phyloP scores from a whole-genome alignment of 805 yeast genomes.

The Ogataea kodamae region DNA sequence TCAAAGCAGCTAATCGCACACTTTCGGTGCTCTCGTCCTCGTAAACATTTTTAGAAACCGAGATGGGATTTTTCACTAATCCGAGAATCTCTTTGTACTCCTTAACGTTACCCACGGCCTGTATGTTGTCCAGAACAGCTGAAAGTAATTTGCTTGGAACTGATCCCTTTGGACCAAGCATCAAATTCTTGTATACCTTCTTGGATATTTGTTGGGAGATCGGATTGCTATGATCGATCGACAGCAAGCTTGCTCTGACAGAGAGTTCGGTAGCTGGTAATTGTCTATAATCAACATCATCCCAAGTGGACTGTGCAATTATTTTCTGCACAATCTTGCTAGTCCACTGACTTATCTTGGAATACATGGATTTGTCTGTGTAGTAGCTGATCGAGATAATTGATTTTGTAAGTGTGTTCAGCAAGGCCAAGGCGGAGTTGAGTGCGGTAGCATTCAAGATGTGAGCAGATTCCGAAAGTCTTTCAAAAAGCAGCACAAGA shows the following conservation, averaged over 20 bases:
- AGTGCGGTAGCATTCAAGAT: constrained; percentile 34
- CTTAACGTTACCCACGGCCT: constrained; percentile 32
- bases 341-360: constrained; percentile 14
- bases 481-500: constrained; percentile 32
- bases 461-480: constrained; percentile 25
- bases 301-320: constrained; percentile 38
- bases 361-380: constrained; percentile 15
- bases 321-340: constrained; percentile 18
- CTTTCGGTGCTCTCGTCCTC: constrained; percentile 28
- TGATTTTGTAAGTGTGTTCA: constrained; percentile 33
- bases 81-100: constrained; percentile 60
- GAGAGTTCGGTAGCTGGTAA: constrained; percentile 38
- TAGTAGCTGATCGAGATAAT: constrained; percentile 22
- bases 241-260: constrained; percentile 41
- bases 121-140: constrained; percentile 35
- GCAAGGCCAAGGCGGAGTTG: constrained; percentile 34
- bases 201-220: constrained; percentile 35
- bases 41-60: constrained; percentile 38
- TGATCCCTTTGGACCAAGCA: constrained; percentile 49
- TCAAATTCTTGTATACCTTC: constrained; percentile 44
- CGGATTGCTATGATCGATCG: constrained; percentile 32
- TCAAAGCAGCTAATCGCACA: constrained; percentile 54
- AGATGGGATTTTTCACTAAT: constrained; percentile 48
- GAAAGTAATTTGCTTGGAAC: constrained; percentile 53
- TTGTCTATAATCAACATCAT: constrained; percentile 24